A percentile compares a stretch with the other conserved stretches of the same genome.
Evolutionary conservation across 2,329 filamentous ascomycete species (phyloP).

Genomic region (Ophiosphaerella korrae): DNA sequence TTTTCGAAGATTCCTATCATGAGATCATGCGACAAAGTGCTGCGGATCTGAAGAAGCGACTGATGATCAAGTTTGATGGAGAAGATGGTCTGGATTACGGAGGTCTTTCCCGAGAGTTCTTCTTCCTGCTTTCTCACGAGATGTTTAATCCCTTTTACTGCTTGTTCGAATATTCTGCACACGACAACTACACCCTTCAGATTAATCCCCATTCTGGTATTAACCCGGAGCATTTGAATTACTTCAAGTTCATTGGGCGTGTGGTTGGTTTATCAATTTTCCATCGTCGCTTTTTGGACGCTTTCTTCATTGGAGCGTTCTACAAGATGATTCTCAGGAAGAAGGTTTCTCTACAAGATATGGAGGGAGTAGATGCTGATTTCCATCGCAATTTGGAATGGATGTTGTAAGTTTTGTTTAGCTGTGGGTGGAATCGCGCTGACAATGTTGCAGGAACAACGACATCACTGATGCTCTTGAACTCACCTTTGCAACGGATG

Average conservation of each 20-base stretch:
- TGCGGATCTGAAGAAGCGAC: constrained; percentile 92
- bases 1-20: constrained; percentile 98
- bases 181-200: constrained; percentile 99
- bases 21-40: constrained; percentile 97
- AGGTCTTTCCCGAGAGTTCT: constrained; percentile 95
- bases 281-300: constrained; percentile 95
- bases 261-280: constrained; percentile 98
- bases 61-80: constrained; percentile 99
- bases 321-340: constrained; percentile 99
- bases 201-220: constrained; percentile 99
- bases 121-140: constrained; percentile 98
- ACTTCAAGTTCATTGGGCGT: constrained; percentile 99
- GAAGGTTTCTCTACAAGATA: constrained; percentile 87
- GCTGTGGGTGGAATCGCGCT: not conserved
- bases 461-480: constrained; percentile 95
- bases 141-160: constrained; percentile 99
- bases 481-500: constrained; percentile 94
- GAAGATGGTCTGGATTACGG: constrained; percentile 98
- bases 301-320: constrained; percentile 97
- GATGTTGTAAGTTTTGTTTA: constrained; percentile 68
- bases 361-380: constrained; percentile 98
- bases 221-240: constrained; percentile 98
- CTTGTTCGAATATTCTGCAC: constrained; percentile 97
- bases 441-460: constrained; percentile 67
- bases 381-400: constrained; percentile 96